These are phyloP conservation scores for Silene vulgaris DNA, from an alignment of 179 eudicot species.

Conservation along the genomic window DNA sequence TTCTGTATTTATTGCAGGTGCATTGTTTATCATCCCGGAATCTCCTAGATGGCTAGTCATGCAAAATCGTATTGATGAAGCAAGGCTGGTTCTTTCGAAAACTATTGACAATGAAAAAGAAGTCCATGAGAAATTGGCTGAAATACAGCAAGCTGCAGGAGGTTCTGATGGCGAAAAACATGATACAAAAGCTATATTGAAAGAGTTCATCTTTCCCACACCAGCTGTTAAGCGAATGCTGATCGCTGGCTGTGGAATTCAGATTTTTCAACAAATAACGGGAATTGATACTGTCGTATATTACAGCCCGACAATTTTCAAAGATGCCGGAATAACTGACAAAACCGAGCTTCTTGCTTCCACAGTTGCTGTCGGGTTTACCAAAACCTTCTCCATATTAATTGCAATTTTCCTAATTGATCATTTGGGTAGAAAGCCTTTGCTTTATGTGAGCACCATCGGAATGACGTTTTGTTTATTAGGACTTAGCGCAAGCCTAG, in stretches of 20 bases:
- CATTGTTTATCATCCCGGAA: constrained; percentile 67
- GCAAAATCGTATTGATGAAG: constrained; percentile 67
- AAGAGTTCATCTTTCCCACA: constrained; percentile 58
- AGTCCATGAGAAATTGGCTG: constrained; percentile 57
- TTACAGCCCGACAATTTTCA: constrained; percentile 71
- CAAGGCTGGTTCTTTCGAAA: constrained; percentile 48
- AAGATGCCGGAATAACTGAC: constrained; percentile 53
- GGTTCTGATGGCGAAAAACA: constrained; percentile 30
- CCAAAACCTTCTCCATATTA: constrained; percentile 61
- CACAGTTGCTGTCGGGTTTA: constrained; percentile 72
- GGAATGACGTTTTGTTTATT: constrained; percentile 74
- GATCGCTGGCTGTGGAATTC: constrained; percentile 79
- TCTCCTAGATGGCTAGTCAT: constrained; percentile 89
- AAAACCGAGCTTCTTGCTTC: constrained; percentile 54
- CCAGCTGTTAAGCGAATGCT: constrained; percentile 59
- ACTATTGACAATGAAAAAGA: constrained; percentile 47
- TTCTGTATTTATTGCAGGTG: constrained; percentile 56
- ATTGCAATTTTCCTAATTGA: constrained; percentile 75
- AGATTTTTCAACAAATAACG: constrained; percentile 67
- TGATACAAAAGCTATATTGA: constrained; percentile 53
- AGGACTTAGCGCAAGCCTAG: constrained; percentile 52
- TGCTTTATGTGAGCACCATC: constrained; percentile 73
- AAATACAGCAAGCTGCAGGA: constrained; percentile 58
- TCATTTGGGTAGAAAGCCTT: constrained; percentile 61
- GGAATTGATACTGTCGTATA: constrained; percentile 79